Base-by-base conservation (phyloP, 1,284 basidiomycete genomes). In the Boletus holoroseus region DNA sequence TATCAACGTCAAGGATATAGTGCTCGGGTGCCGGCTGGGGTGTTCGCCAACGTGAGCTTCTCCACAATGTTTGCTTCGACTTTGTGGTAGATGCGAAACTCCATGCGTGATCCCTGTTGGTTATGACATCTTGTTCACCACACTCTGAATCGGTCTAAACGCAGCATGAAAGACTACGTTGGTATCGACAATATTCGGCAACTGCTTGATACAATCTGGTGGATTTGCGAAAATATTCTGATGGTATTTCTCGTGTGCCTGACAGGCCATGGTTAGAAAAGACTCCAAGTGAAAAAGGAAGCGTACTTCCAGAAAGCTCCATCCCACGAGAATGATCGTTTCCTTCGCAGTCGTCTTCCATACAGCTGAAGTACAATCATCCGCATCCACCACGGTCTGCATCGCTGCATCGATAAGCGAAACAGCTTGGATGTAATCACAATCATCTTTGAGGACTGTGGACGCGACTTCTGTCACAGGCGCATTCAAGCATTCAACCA, bases 241-340 rank as follows among this genome's bases (percentile, higher is more conserved):
- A 7, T 47, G 48, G 24, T 50, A 50, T 26, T 34, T 32, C 13
- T 47, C 30, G 8, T 50, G 48, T 7, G 48, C 48, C 48, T 47
- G 36, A n/a, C 18, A 18, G 11, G 31, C n/a, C 3, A 20, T 5
- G 9, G 24, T 20, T 9, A 13, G 16, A 7, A 36, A 27, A 7
- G 5, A 26, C 8, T 16, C 26, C 11, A 7, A 28, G n/a, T n/a
- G 5, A 11, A 8, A 20, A 32, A 1, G 15, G n/a, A 12, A 26
- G 11, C 42, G 24, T 26, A 46, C 48, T 15, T 46, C 34, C 15
- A 49, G 24, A 38, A 9, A 37, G 13, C 11, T 15, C 48, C 48
- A 49, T 32, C 48, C 48, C 3, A 49, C 48, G 24, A 47, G 27
- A 27, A 49, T 39, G 18, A 32, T 12, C 7, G 28, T 5, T 26